These are phyloP conservation scores for Reutealis trisperma DNA, from an alignment of 345 rosid genomes.

Conservation along the genomic window DNA sequence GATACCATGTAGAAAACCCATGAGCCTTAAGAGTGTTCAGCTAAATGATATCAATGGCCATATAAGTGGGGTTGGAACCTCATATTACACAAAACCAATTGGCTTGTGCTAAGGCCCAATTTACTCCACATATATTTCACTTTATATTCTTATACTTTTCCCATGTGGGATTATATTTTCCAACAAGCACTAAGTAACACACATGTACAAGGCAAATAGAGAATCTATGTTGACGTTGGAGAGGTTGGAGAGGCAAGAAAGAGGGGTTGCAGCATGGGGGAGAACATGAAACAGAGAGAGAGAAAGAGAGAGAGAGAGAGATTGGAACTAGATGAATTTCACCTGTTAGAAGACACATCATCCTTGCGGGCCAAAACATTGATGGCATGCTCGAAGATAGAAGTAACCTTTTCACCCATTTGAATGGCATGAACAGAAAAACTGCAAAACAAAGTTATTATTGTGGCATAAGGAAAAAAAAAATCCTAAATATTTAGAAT, in stretches of 20 bases:
- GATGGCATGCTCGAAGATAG: slow-evolving; percentile 82
- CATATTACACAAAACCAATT: too few relatives aligned
- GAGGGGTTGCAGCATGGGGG: not conserved
- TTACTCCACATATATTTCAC: too few relatives aligned
- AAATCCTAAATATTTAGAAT: not conserved
- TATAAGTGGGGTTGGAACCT: too few relatives aligned
- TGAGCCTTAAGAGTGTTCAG: too few relatives aligned
- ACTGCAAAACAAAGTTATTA: slow-evolving; percentile 45
- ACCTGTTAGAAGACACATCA: slow-evolving; percentile 67
- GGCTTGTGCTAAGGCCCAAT: too few relatives aligned
- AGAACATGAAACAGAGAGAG: not conserved
- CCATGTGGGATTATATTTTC: too few relatives aligned
- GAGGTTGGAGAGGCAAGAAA: not conserved
- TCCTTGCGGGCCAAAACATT: slow-evolving; percentile 73
- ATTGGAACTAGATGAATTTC: slow-evolving; percentile 4
- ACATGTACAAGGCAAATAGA: not conserved
- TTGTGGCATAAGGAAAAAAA: slow-evolving; percentile 6
- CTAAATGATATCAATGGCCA: too few relatives aligned
- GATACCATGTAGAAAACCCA: too few relatives aligned
- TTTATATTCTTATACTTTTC: too few relatives aligned
- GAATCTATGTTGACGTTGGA: not conserved
- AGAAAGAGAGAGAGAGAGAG: not conserved
- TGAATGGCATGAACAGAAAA: slow-evolving; percentile 90
- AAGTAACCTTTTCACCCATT: slow-evolving; percentile 89
- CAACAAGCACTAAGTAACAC: not conserved